A percentile compares a stretch with the other conserved stretches of the same genome.
Evolutionary conservation across 2,329 filamentous ascomycete genomes (phyloP).

Genomic region (Periglandula ipomoeae): DNA sequence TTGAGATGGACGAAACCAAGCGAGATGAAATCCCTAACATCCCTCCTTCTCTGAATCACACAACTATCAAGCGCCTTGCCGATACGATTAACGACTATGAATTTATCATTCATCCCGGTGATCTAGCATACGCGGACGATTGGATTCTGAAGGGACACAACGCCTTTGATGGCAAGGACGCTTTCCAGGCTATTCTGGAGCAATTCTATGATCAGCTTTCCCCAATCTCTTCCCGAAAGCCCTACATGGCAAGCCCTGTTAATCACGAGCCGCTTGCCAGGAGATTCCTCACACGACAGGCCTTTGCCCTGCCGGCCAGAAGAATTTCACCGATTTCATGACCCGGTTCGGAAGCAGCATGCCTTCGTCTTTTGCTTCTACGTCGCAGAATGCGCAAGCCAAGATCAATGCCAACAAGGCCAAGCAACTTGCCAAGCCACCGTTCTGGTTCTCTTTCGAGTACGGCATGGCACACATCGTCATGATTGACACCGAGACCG

Average conservation of each 20-base stretch:
- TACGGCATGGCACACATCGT: slow-evolving; percentile 21
- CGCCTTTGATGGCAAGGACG: slow-evolving; percentile 36
- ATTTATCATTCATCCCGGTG: slow-evolving; percentile 43
- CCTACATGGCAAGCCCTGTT: slow-evolving; percentile 36
- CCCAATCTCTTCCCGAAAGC: slow-evolving; percentile 41
- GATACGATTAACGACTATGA: slow-evolving; percentile 45
- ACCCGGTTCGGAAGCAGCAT: slow-evolving; percentile 44
- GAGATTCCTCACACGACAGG: slow-evolving; percentile 28
- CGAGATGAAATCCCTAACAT: slow-evolving; percentile 38
- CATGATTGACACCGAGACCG: slow-evolving; percentile 26
- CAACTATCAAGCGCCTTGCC: slow-evolving; percentile 46
- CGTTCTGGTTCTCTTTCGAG: slow-evolving; percentile 18
- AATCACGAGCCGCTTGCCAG: slow-evolving; percentile 49
- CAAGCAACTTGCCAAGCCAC: slow-evolving; percentile 18
- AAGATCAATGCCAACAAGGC: slow-evolving; percentile 36
- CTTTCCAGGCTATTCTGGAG: slow-evolving; percentile 48
- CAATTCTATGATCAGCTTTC: slow-evolving; percentile 36
- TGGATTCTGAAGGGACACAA: slow-evolving; percentile 40
- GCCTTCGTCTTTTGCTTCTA: slow-evolving; percentile 41
- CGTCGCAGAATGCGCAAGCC: slow-evolving; percentile 32
- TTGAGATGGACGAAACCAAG: slow-evolving; percentile 33
- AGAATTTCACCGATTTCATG: slow-evolving; percentile 52
- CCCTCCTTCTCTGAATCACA: slow-evolving; percentile 45
- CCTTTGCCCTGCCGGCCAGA: slow-evolving; percentile 42
- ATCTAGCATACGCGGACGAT: slow-evolving; percentile 51